Percentiles rank a stretch among this genome's conserved stretches.
phyloP scores from a whole-genome alignment of 2,329 filamentous ascomycete genomes.

The Thielaviopsis ethacetica region DNA sequence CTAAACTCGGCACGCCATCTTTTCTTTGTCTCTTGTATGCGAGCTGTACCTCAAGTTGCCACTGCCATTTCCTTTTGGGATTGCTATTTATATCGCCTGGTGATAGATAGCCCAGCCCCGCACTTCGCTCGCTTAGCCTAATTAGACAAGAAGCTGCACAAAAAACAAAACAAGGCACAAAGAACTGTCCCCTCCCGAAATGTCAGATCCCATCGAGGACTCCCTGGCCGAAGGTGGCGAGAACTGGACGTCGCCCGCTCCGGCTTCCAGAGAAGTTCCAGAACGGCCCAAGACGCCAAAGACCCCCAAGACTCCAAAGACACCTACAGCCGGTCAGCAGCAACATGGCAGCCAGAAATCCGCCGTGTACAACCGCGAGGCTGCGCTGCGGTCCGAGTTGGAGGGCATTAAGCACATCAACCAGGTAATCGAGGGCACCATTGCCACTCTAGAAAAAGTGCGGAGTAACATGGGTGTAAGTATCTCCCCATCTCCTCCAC shows the following conservation, averaged over 20 bases:
- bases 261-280: conserved; percentile 18
- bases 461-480: conserved; percentile 62
- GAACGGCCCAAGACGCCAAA: conserved; percentile 28
- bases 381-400: conserved; percentile 59
- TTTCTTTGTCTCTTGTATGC: neutral
- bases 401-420: conserved; percentile 77
- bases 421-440: conserved; percentile 64
- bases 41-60: neutral
- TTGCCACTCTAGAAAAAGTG: conserved; percentile 54
- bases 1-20: neutral
- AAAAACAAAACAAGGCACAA: neutral
- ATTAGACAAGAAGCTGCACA: neutral
- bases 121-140: neutral
- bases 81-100: neutral
- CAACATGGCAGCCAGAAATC: conserved; percentile 20
- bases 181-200: conserved; percentile 15
- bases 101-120: neutral
- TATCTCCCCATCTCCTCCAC: neutral
- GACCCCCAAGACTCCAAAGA: conserved; percentile 30
- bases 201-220: conserved; percentile 29
- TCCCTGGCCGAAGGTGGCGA: conserved; percentile 31
- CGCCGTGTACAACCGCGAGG: conserved; percentile 34
- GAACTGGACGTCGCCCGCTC: conserved; percentile 27
- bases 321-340: conserved; percentile 19
- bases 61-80: too few species aligned